Base-by-base conservation (phyloP, 169 alveolate genomes). In the Toxoplasma gondii region DNA sequence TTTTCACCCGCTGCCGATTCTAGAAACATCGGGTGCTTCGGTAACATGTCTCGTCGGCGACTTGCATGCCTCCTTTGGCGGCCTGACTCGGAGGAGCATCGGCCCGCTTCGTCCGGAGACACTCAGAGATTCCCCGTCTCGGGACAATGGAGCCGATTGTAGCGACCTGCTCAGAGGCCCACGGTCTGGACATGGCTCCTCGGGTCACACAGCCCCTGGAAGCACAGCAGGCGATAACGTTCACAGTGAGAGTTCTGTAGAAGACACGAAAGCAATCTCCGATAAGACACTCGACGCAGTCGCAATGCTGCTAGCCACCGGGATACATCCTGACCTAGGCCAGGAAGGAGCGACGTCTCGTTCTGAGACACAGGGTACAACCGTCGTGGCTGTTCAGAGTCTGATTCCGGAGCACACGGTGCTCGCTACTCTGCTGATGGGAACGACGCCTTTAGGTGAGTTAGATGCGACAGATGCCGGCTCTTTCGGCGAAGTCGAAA, bases 401-500 rank as follows among this genome's bases (percentile, higher is more conserved):
- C 64, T 82, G 67, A 39, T 82, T 7, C 90, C 90, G 34, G 90
- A 82, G 29, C 90, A 82, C 64, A 43, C 90, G 41, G 27, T 82
- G 69, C 69, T 82, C 69, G 90, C 90, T 31, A 43, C 90, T 2
- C 90, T 82, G 43, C 90, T 82, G 43, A 82, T 82, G 90, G 90
- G 90, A 22, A 19, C 67, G 36, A 82, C 90, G 69, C 90, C 90
- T 24, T 67, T 82, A 29, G 67, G 90, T 82, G 41, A 82, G 90
- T 64, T 16, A 16, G 58, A 12, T 49, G 58, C 58, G 58, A 12
- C 12, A 7, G 58, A 12, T n/a, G 58, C 58, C 22, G 4, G 58
- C 12, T 49, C 58, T 49, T 12, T 4, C 58, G 58, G 58, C 58
- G 58, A 7, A 12, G 4, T 4, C 58, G 58, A 49, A 4, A 12